A percentile compares a stretch with the other conserved stretches of the same genome.
Evolutionary conservation across 73 alveolate genomes (phyloP).

Genomic region (Tetrahymena malaccensis): DNA sequence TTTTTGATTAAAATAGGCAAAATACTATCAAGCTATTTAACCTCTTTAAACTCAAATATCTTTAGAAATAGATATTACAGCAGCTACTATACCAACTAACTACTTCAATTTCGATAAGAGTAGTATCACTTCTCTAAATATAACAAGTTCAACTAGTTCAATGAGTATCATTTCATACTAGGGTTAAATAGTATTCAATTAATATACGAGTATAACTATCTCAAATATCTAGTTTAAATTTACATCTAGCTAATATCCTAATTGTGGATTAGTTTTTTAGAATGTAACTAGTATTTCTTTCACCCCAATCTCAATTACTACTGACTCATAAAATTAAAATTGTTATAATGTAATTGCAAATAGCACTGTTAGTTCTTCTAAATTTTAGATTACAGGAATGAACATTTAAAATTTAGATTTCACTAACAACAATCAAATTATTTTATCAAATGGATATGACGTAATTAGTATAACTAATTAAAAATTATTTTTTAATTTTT

Average conservation of each 20-base stretch:
- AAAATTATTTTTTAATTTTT: too few species aligned
- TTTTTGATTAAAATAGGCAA: neutral
- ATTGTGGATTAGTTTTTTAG: neutral
- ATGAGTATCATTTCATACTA: neutral
- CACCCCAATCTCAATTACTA: neutral
- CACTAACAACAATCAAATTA: neutral
- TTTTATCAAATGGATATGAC: neutral
- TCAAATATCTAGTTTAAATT: neutral
- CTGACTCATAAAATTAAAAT: too few species aligned
- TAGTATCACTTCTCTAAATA: too few species aligned
- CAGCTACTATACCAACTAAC: neutral
- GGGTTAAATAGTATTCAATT: neutral
- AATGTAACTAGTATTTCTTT: neutral
- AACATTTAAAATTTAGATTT: neutral
- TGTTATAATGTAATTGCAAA: neutral
- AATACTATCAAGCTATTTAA: too few species aligned
- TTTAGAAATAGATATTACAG: neutral
- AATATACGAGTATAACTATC: neutral
- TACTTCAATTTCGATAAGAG: neutral
- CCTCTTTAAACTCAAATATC: neutral
- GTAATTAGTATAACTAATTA: neutral
- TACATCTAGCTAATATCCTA: neutral
- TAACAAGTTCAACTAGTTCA: neutral
- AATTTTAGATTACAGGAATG: neutral
- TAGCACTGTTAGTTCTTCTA: neutral